These are phyloP conservation scores for Wickerhamomyces sp. DNA, from an alignment of 1,139 yeast genomes.

Conservation along the genomic window DNA sequence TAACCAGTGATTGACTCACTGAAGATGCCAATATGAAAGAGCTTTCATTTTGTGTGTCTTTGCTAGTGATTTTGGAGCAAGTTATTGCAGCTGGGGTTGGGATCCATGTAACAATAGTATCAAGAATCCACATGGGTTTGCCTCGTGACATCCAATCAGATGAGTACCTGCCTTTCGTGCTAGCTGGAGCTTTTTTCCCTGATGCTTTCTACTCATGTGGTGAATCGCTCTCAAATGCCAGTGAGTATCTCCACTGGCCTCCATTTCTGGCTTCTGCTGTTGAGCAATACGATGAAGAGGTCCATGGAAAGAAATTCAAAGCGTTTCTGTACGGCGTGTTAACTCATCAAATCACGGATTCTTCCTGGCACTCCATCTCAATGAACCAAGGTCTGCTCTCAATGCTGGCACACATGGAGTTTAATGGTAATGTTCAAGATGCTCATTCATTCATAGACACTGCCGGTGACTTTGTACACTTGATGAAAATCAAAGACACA, in stretches of 20 bases:
- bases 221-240: conserved; percentile 36
- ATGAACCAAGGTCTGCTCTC: conserved; percentile 46
- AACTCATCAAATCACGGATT: conserved; percentile 55
- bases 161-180: conserved; percentile 22
- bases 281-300: conserved; percentile 25
- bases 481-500: conserved; percentile 5
- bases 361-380: conserved; percentile 60
- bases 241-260: conserved; percentile 65
- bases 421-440: conserved; percentile 37
- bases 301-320: conserved; percentile 28
- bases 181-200: conserved; percentile 59
- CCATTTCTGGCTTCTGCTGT: conserved; percentile 46
- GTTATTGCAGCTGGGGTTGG: conserved; percentile 10
- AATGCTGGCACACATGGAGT: conserved; percentile 44
- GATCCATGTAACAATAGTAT: conserved; percentile 39
- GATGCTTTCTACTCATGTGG: conserved; percentile 58
- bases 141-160: conserved; percentile 16
- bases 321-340: conserved; percentile 51
- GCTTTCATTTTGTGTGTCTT: conserved; percentile 3
- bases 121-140: conserved; percentile 25
- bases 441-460: conserved; percentile 53
- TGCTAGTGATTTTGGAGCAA: not conserved
- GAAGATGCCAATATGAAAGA: conserved; percentile 3
- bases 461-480: conserved; percentile 53
- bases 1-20: too few relatives aligned